Conservation (phyloP, 2,329 filamentous ascomycete genomes). For the Tolypocladium ovalisporum region DNA sequence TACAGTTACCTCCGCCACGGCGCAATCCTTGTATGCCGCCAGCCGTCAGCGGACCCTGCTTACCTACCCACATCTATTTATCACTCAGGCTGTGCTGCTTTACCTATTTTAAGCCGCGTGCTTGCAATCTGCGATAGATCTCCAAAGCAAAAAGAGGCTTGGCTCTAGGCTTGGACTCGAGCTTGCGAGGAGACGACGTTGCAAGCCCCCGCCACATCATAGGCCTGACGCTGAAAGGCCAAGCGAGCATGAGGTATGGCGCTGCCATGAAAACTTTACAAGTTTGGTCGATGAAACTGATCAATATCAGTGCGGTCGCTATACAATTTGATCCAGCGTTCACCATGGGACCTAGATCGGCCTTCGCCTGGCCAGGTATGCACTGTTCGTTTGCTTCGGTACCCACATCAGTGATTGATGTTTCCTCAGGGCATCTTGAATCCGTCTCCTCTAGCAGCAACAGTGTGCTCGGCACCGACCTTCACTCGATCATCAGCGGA, state of each 20-base stretch:
- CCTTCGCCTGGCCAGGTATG: slow-evolving; percentile 40
- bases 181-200: background rate
- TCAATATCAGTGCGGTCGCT: slow-evolving; percentile 31
- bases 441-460: slow-evolving; percentile 15
- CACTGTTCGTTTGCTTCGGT: background rate
- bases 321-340: slow-evolving; percentile 40
- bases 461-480: slow-evolving; percentile 31
- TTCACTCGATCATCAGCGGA: slow-evolving; percentile 31
- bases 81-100: background rate
- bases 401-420: background rate
- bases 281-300: background rate
- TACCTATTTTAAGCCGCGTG: background rate
- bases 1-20: slow-evolving; percentile 2
- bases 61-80: slow-evolving; percentile 1
- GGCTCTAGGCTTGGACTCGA: background rate
- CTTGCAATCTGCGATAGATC: background rate
- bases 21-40: background rate
- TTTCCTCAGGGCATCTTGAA: slow-evolving; percentile 21
- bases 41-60: slow-evolving; percentile 2
- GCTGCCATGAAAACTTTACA: background rate
- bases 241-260: slow-evolving; percentile 25
- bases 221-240: background rate
- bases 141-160: background rate
- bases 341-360: slow-evolving; percentile 38
- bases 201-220: background rate